phyloP scores from a whole-genome alignment of 2,329 filamentous ascomycete genomes.

The Elsinoe fawcettii region DNA sequence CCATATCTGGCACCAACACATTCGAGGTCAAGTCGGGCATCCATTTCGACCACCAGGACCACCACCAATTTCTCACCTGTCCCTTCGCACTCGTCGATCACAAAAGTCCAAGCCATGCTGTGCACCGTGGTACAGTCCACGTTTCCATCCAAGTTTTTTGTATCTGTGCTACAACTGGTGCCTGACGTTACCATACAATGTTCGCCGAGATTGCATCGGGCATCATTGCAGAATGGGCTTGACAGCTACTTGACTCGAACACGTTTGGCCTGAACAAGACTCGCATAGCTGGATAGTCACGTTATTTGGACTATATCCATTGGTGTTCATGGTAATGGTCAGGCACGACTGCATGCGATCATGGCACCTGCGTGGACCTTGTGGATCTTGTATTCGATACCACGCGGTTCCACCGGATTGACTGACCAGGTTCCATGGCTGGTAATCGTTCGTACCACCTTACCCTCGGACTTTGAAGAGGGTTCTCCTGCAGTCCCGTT shows the following conservation, averaged over 20 bases:
- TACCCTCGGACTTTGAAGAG: neutral
- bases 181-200: neutral
- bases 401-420: neutral
- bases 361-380: neutral
- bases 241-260: conserved; percentile 7
- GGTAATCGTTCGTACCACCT: neutral
- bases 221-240: conserved; percentile 1
- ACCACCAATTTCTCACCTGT: neutral
- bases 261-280: neutral
- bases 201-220: conserved; percentile 1
- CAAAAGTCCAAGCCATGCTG: neutral
- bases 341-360: neutral
- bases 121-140: conserved; percentile 11
- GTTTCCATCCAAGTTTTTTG: neutral
- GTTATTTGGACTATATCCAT: neutral
- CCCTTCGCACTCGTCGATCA: neutral
- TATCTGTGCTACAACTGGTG: conserved; percentile 5
- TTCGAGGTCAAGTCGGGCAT: neutral
- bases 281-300: conserved; percentile 5
- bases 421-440: neutral
- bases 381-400: neutral
- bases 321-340: neutral
- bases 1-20: neutral
- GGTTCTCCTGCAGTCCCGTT: neutral
- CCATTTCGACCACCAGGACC: neutral